These are phyloP conservation scores for Umbelopsis sp. DNA, from an alignment of 371 early-diverging fungal species.

Conservation along the genomic window DNA sequence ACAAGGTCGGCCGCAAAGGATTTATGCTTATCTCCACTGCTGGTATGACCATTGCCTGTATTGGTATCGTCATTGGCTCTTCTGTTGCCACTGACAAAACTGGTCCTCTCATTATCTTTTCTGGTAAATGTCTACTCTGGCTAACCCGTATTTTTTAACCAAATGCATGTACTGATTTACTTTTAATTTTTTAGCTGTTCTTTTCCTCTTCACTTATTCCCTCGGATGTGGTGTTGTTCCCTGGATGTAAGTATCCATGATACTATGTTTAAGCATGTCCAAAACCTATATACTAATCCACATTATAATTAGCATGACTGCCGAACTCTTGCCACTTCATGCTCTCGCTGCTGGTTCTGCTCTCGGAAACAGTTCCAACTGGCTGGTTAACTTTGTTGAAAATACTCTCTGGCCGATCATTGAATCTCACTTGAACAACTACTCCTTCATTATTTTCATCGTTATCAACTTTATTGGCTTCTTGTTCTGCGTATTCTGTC, in stretches of 20 bases:
- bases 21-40: conserved; percentile 47
- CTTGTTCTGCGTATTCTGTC: conserved; percentile 40
- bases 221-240: conserved; percentile 57
- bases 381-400: conserved; percentile 49
- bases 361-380: conserved; percentile 46
- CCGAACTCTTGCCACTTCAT: conserved; percentile 48
- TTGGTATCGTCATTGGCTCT: conserved; percentile 45
- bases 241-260: conserved; percentile 25
- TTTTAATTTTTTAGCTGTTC: conserved; percentile 26
- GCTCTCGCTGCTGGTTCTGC: conserved; percentile 51
- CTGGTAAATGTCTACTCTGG: conserved; percentile 14
- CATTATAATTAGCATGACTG: conserved; percentile 29
- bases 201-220: conserved; percentile 44
- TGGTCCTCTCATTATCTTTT: conserved; percentile 42
- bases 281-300: not conserved
- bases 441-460: conserved; percentile 45
- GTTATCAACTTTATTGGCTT: conserved; percentile 50
- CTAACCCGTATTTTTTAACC: no score
- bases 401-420: conserved; percentile 49
- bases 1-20: conserved; percentile 47
- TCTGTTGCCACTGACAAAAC: conserved; percentile 24
- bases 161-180: not conserved
- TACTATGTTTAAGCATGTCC: not conserved
- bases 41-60: conserved; percentile 41
- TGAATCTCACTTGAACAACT: conserved; percentile 33